These are phyloP conservation scores for Flaveria sonorensis DNA, from an alignment of 129 eudicot species.

Conservation along the genomic window DNA sequence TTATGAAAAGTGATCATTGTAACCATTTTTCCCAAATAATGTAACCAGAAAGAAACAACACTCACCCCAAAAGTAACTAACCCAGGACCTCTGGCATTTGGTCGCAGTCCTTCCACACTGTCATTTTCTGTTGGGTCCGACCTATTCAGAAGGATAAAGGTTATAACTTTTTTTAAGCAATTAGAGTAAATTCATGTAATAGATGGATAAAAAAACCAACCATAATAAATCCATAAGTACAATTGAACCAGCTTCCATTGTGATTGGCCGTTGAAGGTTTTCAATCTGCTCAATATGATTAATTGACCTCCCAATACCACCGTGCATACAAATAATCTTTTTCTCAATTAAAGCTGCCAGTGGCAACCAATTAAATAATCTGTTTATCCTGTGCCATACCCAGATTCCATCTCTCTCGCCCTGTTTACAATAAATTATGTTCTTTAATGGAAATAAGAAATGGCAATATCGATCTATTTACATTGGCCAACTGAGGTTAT, in stretches of 20 bases:
- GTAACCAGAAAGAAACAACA: slow-evolving; percentile 11
- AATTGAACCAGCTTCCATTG: slow-evolving; percentile 98
- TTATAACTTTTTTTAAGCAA: not conserved
- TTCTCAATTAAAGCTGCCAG: slow-evolving; percentile 97
- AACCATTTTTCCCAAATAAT: not conserved
- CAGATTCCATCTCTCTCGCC: slow-evolving; percentile 99
- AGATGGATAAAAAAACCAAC: slow-evolving; percentile 42
- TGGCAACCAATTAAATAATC: slow-evolving; percentile 98
- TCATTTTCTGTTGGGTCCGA: slow-evolving; percentile 99
- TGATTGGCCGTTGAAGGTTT: slow-evolving; percentile 90
- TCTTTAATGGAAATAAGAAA: slow-evolving; percentile 18
- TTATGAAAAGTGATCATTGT: not conserved
- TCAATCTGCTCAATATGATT: slow-evolving; percentile 94
- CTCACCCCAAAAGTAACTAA: slow-evolving; percentile 98
- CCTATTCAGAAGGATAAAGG: slow-evolving; percentile 44
- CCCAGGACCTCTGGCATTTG: slow-evolving; percentile 99
- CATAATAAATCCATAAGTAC: slow-evolving; percentile 96
- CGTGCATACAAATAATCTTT: slow-evolving; percentile 98
- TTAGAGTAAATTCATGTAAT: slow-evolving; percentile 8
- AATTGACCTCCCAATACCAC: slow-evolving; percentile 98
- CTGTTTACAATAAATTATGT: slow-evolving; percentile 40
- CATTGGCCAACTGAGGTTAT: not conserved
- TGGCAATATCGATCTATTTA: not conserved
- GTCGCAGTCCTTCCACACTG: slow-evolving; percentile 97
- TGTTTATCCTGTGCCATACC: slow-evolving; percentile 96